Conservation (phyloP, 768 basidiomycete species). For the Cytidiella melzeri region DNA sequence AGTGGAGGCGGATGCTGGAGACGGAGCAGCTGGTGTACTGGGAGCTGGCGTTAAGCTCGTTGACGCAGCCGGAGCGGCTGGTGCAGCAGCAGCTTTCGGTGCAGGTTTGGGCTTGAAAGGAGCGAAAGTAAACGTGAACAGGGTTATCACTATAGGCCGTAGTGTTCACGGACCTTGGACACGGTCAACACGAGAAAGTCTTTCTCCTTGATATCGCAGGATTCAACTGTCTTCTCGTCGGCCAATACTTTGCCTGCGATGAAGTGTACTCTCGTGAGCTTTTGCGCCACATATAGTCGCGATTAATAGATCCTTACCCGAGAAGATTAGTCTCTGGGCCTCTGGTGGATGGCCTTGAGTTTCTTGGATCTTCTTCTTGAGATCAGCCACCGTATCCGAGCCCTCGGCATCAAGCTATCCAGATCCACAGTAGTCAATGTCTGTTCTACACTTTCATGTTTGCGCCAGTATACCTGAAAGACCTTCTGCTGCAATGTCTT, state of each 20-base stretch:
- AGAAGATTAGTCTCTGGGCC: constrained; percentile 90
- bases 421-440: too few relatives aligned
- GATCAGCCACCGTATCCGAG: constrained; percentile 62
- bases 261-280: constrained; percentile 2
- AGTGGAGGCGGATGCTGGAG: constrained; percentile 30
- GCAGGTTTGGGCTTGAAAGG: constrained; percentile 61
- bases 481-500: constrained; percentile 95
- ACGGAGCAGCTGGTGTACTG: constrained; percentile 28
- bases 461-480: constrained; percentile 53
- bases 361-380: constrained; percentile 82
- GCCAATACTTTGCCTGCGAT: constrained; percentile 79
- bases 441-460: too few relatives aligned
- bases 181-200: constrained; percentile 99
- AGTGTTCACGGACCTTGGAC: constrained; percentile 63
- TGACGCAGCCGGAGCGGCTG: constrained; percentile 28
- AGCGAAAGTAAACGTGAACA: background rate
- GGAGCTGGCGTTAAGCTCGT: constrained; percentile 28
- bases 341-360: constrained; percentile 68
- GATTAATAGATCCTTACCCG: constrained; percentile 48
- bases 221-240: constrained; percentile 83
- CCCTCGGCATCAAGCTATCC: constrained; percentile 71
- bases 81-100: constrained; percentile 26
- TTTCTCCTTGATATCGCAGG: constrained; percentile 94
- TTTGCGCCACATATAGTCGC: constrained; percentile 8
- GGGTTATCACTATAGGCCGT: too few relatives aligned